Conservation (phyloP, 1,284 basidiomycete genomes). For the Mycena sp. region DNA sequence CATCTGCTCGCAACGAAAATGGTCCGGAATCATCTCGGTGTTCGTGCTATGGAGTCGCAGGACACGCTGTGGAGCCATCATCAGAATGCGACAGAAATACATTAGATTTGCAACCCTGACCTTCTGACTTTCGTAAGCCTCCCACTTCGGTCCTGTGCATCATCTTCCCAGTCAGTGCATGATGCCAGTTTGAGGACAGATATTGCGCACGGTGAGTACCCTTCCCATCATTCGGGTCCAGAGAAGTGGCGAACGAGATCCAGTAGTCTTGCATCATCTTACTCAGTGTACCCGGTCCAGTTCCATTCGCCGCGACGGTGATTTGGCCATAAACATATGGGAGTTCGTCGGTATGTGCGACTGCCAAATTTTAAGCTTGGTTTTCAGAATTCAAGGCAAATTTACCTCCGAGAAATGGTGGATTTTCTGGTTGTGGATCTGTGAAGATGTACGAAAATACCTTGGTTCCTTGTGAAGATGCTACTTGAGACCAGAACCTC, state of each 20-base stretch:
- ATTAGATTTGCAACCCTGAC: not conserved
- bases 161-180: not conserved
- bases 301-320: not conserved
- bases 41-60: slow-evolving; percentile 12
- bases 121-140: not conserved
- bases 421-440: slow-evolving; percentile 14
- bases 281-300: not conserved
- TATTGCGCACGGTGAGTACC: not conserved
- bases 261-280: slow-evolving; percentile 10
- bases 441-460: slow-evolving; percentile 60
- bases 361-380: not conserved
- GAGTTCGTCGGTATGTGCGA: not conserved
- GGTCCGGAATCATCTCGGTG: slow-evolving; percentile 11
- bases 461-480: slow-evolving; percentile 30
- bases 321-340: slow-evolving; percentile 4
- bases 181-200: not conserved
- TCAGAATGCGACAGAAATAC: not conserved
- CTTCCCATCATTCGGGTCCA: slow-evolving; percentile 7
- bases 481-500: slow-evolving; percentile 7
- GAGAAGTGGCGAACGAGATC: slow-evolving; percentile 1
- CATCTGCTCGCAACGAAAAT: slow-evolving; percentile 8
- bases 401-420: slow-evolving; percentile 7
- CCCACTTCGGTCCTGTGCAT: slow-evolving; percentile 3
- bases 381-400: not conserved
- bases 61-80: not conserved